Conservation (phyloP, 768 basidiomycete species). For the Xerocomus spinulosus region DNA sequence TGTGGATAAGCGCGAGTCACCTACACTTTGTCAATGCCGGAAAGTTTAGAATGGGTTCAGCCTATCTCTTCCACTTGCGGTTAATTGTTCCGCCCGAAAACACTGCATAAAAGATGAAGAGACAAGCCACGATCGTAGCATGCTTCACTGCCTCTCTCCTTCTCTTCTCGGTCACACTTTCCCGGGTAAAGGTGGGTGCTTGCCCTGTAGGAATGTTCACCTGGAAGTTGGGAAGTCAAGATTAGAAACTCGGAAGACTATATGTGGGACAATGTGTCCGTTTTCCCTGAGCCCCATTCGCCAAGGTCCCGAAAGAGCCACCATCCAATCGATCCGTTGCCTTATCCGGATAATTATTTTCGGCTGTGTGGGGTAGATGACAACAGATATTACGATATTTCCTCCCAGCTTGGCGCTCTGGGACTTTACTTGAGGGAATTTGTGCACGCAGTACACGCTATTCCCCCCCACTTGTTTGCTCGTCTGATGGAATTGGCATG, state of each 20-base stretch:
- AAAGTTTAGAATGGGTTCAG: too few species aligned
- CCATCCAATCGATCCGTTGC: too few species aligned
- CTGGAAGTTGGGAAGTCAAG: neutral
- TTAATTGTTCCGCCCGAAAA: too few species aligned
- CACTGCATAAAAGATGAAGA: too few species aligned
- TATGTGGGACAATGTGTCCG: neutral
- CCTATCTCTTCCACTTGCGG: too few species aligned
- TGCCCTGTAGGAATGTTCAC: neutral
- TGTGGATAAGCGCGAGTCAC: too few species aligned
- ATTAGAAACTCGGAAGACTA: neutral
- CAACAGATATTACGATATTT: neutral
- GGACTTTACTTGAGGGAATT: neutral
- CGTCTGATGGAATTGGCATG: conserved; percentile 4
- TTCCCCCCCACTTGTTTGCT: neutral
- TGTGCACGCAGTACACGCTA: neutral
- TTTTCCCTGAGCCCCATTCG: neutral
- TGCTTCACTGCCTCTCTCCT: too few species aligned
- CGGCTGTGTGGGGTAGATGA: neutral
- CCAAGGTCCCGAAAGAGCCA: too few species aligned
- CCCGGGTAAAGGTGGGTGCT: neutral
- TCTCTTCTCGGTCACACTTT: too few species aligned
- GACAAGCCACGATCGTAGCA: too few species aligned
- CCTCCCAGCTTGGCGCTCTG: neutral
- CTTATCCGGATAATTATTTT: neutral
- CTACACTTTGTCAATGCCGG: too few species aligned